Conservation (phyloP, 768 basidiomycete species). For the Rhodosporidiobolus odoratus region DNA sequence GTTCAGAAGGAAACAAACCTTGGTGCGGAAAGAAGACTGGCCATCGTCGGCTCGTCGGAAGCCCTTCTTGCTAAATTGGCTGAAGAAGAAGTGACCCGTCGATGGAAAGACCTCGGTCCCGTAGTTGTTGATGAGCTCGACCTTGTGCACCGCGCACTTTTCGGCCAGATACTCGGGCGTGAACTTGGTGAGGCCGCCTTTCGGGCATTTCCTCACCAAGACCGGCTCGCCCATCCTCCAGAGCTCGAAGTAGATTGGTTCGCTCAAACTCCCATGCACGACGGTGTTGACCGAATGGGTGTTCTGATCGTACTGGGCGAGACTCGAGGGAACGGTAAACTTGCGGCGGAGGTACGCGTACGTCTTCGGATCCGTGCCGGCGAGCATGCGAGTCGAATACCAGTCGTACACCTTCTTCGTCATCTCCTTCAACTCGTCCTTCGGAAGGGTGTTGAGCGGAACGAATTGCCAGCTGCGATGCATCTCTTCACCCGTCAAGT, state of each 20-base stretch:
- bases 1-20: slow-evolving; percentile 5
- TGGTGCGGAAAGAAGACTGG: slow-evolving; percentile 12
- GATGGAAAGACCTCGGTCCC: neutral
- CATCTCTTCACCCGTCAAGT: neutral
- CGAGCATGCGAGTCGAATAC: slow-evolving; percentile 2
- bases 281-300: slow-evolving; percentile 13
- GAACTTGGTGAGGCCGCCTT: slow-evolving; percentile 9
- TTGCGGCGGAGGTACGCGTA: slow-evolving; percentile 10
- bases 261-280: neutral
- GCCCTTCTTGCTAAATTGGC: slow-evolving; percentile 2
- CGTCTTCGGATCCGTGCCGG: slow-evolving; percentile 2
- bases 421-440: slow-evolving; percentile 7
- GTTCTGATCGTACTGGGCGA: slow-evolving; percentile 12
- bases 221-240: slow-evolving; percentile 22
- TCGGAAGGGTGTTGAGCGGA: slow-evolving; percentile 6
- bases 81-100: slow-evolving; percentile 19
- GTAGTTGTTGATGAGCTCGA: slow-evolving; percentile 28
- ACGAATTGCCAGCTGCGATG: slow-evolving; percentile 6
- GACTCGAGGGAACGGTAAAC: slow-evolving; percentile 1
- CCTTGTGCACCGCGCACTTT: neutral
- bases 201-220: slow-evolving; percentile 13
- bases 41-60: neutral
- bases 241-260: slow-evolving; percentile 26
- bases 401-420: neutral
- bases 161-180: slow-evolving; percentile 15